These are phyloP conservation scores for Aureobasidium musti DNA, from an alignment of 2,329 filamentous ascomycete species.

Conservation along the genomic window DNA sequence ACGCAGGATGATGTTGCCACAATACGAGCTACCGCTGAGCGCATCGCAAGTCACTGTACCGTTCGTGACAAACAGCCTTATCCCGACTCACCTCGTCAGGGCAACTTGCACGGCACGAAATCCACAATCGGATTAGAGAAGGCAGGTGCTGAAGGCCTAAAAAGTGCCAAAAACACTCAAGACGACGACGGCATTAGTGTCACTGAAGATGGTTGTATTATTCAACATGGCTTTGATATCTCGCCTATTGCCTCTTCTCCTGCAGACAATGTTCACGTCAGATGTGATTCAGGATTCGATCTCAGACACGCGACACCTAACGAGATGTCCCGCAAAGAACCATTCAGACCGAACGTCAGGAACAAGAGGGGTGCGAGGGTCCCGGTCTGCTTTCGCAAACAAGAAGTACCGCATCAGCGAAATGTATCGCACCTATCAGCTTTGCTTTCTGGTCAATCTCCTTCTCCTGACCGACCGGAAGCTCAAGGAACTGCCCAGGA, in stretches of 20 bases:
- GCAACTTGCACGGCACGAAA: not conserved
- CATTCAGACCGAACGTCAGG: not conserved
- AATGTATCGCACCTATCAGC: not conserved
- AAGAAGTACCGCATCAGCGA: not conserved
- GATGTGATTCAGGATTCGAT: not conserved
- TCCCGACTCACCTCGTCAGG: not conserved
- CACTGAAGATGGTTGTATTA: conserved; percentile 14
- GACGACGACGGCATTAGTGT: conserved; percentile 12
- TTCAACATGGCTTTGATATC: conserved; percentile 10
- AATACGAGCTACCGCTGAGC: not conserved
- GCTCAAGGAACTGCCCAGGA: not conserved
- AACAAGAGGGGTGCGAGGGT: not conserved
- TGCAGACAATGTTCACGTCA: not conserved
- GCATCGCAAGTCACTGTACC: not conserved
- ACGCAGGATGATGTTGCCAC: not conserved
- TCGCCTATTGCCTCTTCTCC: not conserved
- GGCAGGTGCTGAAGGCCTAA: too few relatives aligned
- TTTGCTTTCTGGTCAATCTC: not conserved
- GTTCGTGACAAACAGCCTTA: conserved; percentile 11
- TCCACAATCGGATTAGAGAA: not conserved
- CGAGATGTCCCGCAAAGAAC: not conserved
- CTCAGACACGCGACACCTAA: not conserved
- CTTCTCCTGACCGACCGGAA: not conserved
- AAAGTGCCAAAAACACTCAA: not conserved
- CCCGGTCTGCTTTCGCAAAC: conserved; percentile 21